Base-by-base conservation (phyloP, 2,329 filamentous ascomycete species). In the Monosporascus sp. region DNA sequence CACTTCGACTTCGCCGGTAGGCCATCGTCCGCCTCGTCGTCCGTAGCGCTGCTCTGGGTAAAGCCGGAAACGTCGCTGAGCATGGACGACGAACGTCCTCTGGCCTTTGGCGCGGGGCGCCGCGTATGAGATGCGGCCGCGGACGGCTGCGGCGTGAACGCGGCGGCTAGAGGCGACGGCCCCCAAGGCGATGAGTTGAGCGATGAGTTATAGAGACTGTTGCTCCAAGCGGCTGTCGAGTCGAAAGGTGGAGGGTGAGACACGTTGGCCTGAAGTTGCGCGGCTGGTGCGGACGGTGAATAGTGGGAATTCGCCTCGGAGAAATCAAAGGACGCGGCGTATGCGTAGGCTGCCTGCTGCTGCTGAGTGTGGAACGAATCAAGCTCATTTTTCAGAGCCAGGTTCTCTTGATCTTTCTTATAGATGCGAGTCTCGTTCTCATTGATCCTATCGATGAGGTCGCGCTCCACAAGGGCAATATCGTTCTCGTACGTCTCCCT, bases 51-150 rank as follows among this genome's bases (percentile, higher is more conserved):
- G 17, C 78, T 82, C 68, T 86, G 81, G 7, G 84, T 87, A 61
- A 86, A 85, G 20, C 83, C 82, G n/a, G 82, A 85, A 3, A 86
- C 73, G 61, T 85, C 79, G 62, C 82, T 86, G 2, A 87, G 77
- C 84, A 87, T 87, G 53, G 81, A 85, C 9, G 81, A 85, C 31
- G 82, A 86, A 48, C 84, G 79, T 22, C 81, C 82, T 45, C 83
- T 71, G 31, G 73, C 71, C 65, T 75, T 78, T 24, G 51, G 50
- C n/a, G 55, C 35, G 24, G 57, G 58, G 59, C 65, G 56, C 58
- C 68, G 59, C 62, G 52, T 26, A 44, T 69, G 62, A 14, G 70
- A 62, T 51, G 73, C 63, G 1, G 58, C 51, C 65, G 60, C 44
- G 14, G 22, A 22, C 31, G 55, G 68, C 27, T 71, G 58, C 6